These are phyloP conservation scores for Candida neerlandica DNA, from an alignment of 1,139 yeast species.

Conservation along the genomic window DNA sequence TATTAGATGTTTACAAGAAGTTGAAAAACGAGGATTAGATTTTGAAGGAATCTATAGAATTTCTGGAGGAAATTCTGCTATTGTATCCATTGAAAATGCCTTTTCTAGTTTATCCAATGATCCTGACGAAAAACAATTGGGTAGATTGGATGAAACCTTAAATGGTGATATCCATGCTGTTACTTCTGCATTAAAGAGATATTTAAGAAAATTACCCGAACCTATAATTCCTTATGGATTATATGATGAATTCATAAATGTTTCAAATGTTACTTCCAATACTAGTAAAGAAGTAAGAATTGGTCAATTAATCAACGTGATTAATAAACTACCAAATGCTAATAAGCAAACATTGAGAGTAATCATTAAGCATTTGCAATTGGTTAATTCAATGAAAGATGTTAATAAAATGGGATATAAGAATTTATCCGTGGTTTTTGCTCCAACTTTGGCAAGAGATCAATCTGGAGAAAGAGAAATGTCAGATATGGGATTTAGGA, in stretches of 20 bases:
- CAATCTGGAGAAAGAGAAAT: constrained; percentile 81
- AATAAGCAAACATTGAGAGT: constrained; percentile 60
- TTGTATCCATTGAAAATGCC: constrained; percentile 56
- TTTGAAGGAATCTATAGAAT: constrained; percentile 90
- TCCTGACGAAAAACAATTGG: constrained; percentile 43
- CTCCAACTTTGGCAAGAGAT: constrained; percentile 90
- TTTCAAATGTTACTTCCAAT: constrained; percentile 38
- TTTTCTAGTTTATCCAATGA: constrained; percentile 36
- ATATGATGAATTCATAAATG: constrained; percentile 66
- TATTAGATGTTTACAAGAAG: constrained; percentile 72
- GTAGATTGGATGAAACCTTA: constrained; percentile 46
- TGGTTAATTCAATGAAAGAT: constrained; percentile 50
- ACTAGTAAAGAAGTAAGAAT: constrained; percentile 30
- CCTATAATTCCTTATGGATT: constrained; percentile 75
- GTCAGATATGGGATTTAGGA: constrained; percentile 81
- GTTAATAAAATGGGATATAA: constrained; percentile 76
- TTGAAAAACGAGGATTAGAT: constrained; percentile 71
- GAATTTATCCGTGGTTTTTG: constrained; percentile 90
- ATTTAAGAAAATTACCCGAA: constrained; percentile 79
- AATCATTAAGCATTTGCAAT: constrained; percentile 65
- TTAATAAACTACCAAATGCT: constrained; percentile 60
- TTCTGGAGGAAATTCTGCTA: constrained; percentile 83
- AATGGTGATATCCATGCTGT: constrained; percentile 86
- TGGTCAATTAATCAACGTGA: constrained; percentile 31
- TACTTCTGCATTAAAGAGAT: constrained; percentile 84